These are phyloP conservation scores for Boletus subluridellus DNA, from an alignment of 1,284 basidiomycete species.

Conservation along the genomic window DNA sequence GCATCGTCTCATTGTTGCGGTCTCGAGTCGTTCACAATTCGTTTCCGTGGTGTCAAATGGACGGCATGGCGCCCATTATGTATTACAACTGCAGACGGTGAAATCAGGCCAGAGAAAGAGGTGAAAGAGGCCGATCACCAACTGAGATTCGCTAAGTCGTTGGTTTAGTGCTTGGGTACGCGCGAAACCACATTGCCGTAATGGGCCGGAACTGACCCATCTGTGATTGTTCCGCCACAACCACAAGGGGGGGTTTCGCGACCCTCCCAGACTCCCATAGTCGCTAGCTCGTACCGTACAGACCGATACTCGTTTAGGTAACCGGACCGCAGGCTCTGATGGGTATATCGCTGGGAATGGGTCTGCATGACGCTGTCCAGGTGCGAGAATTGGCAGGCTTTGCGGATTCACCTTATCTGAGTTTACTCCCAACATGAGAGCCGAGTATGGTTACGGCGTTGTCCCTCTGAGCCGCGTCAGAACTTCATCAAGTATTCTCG, in stretches of 20 bases:
- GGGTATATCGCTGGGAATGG: not conserved
- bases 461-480: slow-evolving; percentile 18
- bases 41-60: not conserved
- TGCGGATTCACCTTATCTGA: slow-evolving; percentile 25
- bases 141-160: slow-evolving; percentile 24
- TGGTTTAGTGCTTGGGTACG: slow-evolving; percentile 25
- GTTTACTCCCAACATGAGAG: slow-evolving; percentile 12
- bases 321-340: slow-evolving; percentile 2
- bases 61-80: slow-evolving; percentile 12
- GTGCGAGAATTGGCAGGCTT: not conserved
- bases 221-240: slow-evolving; percentile 20
- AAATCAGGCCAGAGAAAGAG: not conserved
- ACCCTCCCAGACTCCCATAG: slow-evolving; percentile 7
- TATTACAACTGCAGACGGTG: slow-evolving; percentile 3
- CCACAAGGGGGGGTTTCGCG: slow-evolving; percentile 2
- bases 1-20: slow-evolving; percentile 2
- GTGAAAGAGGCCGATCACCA: slow-evolving; percentile 16
- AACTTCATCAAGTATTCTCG: slow-evolving; percentile 14
- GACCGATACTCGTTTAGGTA: slow-evolving; percentile 12
- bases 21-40: not conserved
- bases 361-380: not conserved
- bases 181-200: slow-evolving; percentile 27
- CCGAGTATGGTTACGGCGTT: slow-evolving; percentile 21
- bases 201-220: slow-evolving; percentile 19
- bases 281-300: not conserved